phyloP scores from a whole-genome alignment of 225 moss, liverwort and hornwort genomes.

The Anthoceros angustus region DNA sequence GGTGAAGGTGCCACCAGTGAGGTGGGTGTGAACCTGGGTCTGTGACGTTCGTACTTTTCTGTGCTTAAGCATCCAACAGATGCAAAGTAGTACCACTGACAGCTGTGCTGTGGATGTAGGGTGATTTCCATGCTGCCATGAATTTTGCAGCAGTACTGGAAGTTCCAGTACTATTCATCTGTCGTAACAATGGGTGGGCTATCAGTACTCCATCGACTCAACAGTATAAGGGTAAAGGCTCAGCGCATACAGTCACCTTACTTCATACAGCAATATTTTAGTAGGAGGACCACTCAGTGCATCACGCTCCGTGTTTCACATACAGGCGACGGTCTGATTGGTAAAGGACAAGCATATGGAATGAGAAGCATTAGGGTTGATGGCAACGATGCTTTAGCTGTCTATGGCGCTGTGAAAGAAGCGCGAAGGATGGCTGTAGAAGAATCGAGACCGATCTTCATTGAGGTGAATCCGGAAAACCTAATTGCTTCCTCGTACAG shows the following conservation, averaged over 20 bases:
- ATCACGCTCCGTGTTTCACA: not conserved
- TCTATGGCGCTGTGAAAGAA: slow-evolving; percentile 67
- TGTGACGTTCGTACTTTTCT: not conserved
- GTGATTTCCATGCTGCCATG: slow-evolving; percentile 91
- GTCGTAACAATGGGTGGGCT: slow-evolving; percentile 95
- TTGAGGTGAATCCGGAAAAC: slow-evolving; percentile 36
- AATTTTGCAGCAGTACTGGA: slow-evolving; percentile 85
- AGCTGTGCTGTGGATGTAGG: slow-evolving; percentile 26
- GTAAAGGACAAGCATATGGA: slow-evolving; percentile 78
- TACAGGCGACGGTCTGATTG: slow-evolving; percentile 82
- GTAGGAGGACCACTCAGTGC: not conserved
- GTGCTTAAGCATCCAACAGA: not conserved
- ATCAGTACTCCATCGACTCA: slow-evolving; percentile 83
- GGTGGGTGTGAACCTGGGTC: slow-evolving; percentile 17
- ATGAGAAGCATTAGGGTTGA: slow-evolving; percentile 85
- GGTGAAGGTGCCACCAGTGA: slow-evolving; percentile 94
- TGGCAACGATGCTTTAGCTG: slow-evolving; percentile 80
- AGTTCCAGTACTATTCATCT: slow-evolving; percentile 68
- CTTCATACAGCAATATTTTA: not conserved
- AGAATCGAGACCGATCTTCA: slow-evolving; percentile 61
- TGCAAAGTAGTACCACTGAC: not conserved
- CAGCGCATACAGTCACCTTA: not conserved
- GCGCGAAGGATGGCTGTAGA: slow-evolving; percentile 75
- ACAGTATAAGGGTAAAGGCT: slow-evolving; percentile 68
- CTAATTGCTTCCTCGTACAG: not conserved